Evolutionary conservation across 345 rosid species (phyloP).

Genomic region (Boechera stricta): DNA sequence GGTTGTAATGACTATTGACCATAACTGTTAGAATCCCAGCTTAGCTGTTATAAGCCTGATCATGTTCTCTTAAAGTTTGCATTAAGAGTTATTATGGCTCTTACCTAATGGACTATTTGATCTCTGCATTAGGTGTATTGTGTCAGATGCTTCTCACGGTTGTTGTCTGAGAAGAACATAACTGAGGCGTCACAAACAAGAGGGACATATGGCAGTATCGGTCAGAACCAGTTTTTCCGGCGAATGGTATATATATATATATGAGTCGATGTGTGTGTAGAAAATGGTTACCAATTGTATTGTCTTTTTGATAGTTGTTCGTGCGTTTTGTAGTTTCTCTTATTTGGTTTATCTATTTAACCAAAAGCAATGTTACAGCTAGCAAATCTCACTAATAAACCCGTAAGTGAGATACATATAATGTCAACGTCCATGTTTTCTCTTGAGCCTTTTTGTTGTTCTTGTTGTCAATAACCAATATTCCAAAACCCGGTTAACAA

Average conservation of each 20-base stretch:
- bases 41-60: conserved; percentile 13
- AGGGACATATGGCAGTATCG: conserved; percentile 25
- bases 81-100: not conserved
- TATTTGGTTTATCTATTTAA: conserved; percentile 13
- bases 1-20: not conserved
- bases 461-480: not conserved
- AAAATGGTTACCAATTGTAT: conserved; percentile 22
- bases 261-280: conserved; percentile 10
- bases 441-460: not conserved
- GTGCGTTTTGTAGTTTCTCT: conserved; percentile 9
- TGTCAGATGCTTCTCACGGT: conserved; percentile 31
- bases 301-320: conserved; percentile 16
- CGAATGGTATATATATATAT: conserved; percentile 34
- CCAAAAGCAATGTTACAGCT: conserved; percentile 22
- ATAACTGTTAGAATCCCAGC: not conserved
- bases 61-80: conserved; percentile 1
- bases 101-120: conserved; percentile 9
- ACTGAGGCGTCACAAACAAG: conserved; percentile 19
- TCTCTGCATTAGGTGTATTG: conserved; percentile 27
- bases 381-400: conserved; percentile 5
- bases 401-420: not conserved
- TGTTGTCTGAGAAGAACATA: conserved; percentile 40
- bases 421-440: not conserved
- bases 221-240: conserved; percentile 16
- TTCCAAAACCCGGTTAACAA: conserved; percentile 10